Evolutionary conservation across 768 basidiomycete genomes (phyloP).

Genomic region (Pulveroboletus ravenelii): DNA sequence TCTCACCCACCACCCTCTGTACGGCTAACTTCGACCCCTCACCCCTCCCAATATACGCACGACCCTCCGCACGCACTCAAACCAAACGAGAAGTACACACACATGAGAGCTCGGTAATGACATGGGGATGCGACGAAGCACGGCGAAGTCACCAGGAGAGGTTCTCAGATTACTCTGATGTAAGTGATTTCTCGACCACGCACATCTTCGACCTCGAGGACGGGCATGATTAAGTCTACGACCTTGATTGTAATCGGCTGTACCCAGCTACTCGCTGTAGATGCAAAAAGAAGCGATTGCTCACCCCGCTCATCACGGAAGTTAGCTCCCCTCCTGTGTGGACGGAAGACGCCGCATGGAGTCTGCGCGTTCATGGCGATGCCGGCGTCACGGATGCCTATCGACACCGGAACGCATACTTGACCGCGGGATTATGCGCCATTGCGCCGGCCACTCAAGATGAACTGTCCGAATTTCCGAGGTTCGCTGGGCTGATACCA

Average conservation of each 20-base stretch:
- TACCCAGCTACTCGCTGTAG: slow-evolving; percentile 34
- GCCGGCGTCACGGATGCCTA: slow-evolving; percentile 1
- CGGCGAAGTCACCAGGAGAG: slow-evolving; percentile 22
- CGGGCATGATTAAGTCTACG: neutral
- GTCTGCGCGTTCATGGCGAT: slow-evolving; percentile 4
- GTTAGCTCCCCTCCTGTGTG: slow-evolving; percentile 16
- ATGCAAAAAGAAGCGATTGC: slow-evolving; percentile 52
- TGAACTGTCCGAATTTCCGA: slow-evolving; percentile 52
- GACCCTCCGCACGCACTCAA: slow-evolving; percentile 47
- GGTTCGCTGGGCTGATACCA: slow-evolving; percentile 41
- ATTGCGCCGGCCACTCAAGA: slow-evolving; percentile 62
- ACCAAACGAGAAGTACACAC: slow-evolving; percentile 46
- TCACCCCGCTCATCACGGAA: slow-evolving; percentile 23
- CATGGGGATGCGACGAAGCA: slow-evolving; percentile 22
- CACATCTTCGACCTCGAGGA: slow-evolving; percentile 10
- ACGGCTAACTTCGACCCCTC: neutral
- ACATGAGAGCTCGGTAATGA: slow-evolving; percentile 49
- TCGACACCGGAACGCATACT: slow-evolving; percentile 28
- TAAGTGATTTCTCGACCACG: slow-evolving; percentile 26
- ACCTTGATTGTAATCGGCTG: slow-evolving; percentile 4
- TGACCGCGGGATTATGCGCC: slow-evolving; percentile 46
- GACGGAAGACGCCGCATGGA: slow-evolving; percentile 16
- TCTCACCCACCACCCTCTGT: neutral
- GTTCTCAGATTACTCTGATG: slow-evolving; percentile 47
- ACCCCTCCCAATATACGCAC: slow-evolving; percentile 25